These are phyloP conservation scores for Trichoderma reesei DNA, from an alignment of 495 filamentous ascomycete species.

Conservation along the genomic window DNA sequence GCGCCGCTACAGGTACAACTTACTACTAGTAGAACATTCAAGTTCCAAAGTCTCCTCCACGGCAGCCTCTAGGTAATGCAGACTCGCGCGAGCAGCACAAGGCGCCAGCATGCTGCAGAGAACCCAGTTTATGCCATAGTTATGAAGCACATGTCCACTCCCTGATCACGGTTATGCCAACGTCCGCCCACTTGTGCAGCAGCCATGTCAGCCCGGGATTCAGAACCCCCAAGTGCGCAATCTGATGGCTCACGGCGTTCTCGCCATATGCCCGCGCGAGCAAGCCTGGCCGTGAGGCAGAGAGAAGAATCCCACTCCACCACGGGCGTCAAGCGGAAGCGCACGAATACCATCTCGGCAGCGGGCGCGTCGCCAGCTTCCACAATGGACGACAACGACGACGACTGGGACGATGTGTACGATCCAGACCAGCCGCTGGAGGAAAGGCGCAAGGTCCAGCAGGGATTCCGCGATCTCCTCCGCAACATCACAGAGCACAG, in stretches of 20 bases:
- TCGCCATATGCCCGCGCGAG: neutral
- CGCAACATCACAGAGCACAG: constrained; percentile 60
- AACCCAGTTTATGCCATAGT: neutral
- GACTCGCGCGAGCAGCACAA: neutral
- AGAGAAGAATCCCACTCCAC: neutral
- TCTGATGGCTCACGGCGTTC: neutral
- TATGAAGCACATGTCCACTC: neutral
- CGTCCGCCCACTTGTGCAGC: neutral
- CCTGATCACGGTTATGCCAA: neutral
- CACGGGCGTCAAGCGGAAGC: constrained; percentile 5
- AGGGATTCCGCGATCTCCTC: constrained; percentile 55
- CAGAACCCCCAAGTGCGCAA: neutral
- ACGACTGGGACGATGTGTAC: constrained; percentile 39
- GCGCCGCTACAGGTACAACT: too few species aligned
- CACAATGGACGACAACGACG: neutral
- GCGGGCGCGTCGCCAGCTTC: neutral
- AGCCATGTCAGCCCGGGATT: neutral
- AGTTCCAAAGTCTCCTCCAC: too few species aligned
- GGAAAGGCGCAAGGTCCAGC: constrained; percentile 62
- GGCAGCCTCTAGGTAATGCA: too few species aligned
- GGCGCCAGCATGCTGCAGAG: neutral
- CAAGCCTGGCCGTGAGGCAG: neutral
- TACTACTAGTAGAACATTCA: too few species aligned
- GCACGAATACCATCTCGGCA: neutral
- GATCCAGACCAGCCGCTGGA: constrained; percentile 82